Evolutionary conservation across 2,329 filamentous ascomycete genomes (phyloP), one percentile per base, ranked within the genome.

Genomic region (Claviceps sp.): DNA sequence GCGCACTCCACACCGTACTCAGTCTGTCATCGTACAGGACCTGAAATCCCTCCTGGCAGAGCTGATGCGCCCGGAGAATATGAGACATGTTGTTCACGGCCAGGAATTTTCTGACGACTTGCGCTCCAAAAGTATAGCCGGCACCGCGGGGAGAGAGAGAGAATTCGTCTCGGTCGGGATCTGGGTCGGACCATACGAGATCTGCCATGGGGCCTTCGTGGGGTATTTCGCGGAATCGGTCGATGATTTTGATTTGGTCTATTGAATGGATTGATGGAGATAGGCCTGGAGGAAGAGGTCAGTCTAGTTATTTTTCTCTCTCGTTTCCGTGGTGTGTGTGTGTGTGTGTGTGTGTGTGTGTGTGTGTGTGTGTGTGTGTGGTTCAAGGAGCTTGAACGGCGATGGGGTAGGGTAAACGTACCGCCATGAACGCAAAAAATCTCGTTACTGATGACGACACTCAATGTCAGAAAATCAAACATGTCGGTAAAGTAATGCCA

Each of bases 401-500:
- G 5, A 26, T 9, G 8, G 1, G 30, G 30, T 34, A 34, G 30
- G 9, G 30, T 34, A 9, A 34, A 68, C 65, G 69, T 68, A 74
- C 84, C 89, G 66, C 93, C 93, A 67, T 98, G 93, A 6, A 98
- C 93, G 68, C 93, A 98, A 68, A 98, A 98, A 59, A 98, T 98
- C 68, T 97, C 88, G 68, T 98, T 86, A 67, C 97, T 95, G 66
- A 98, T 98, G 57, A 98, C 91, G 55, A 97, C 94, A 61, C 88
- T 95, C 53, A 98, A 75, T 7, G 91, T 97, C 57, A 98, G 76
- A 68, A 95, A 98, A 71, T 98, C 93, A 70, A 98, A 98, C 90
- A 98, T 97, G 72, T 98, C 93, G 58, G 93, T 98, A 66, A 98
- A 98, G 68, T 97, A 93, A 70, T 98, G 93, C 93, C 93, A 98